Conservation (phyloP, 2,329 filamentous ascomycete species). For the Aspergillus intermedius region DNA sequence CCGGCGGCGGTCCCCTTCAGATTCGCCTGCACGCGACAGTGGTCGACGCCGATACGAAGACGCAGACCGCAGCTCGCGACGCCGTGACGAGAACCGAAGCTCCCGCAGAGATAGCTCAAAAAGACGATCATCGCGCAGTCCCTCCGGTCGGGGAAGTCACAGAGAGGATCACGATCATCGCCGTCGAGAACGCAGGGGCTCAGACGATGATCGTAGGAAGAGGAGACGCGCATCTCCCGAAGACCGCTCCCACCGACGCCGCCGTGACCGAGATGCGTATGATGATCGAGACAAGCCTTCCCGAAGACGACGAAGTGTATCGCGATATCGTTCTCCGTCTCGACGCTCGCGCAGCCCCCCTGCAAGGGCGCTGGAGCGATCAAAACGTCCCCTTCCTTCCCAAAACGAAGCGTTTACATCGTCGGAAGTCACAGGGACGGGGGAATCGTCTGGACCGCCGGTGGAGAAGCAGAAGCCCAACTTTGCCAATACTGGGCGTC, state of each 20-base stretch:
- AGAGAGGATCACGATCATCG: slow-evolving; percentile 16
- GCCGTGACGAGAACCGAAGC: slow-evolving; percentile 20
- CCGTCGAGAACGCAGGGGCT: slow-evolving; percentile 19
- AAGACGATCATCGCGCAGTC: slow-evolving; percentile 21
- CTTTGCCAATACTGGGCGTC: slow-evolving; percentile 68
- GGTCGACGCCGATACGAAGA: slow-evolving; percentile 17
- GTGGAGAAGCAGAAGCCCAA: slow-evolving; percentile 71
- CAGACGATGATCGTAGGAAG: slow-evolving; percentile 19
- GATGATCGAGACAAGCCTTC: slow-evolving; percentile 15
- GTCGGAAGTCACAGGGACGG: slow-evolving; percentile 18
- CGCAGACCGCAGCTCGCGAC: slow-evolving; percentile 17
- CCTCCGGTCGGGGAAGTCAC: slow-evolving; percentile 14
- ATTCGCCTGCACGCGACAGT: slow-evolving; percentile 14
- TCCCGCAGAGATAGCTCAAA: slow-evolving; percentile 20
- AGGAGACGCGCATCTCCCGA: slow-evolving; percentile 22
- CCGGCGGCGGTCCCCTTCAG: slow-evolving; percentile 17
- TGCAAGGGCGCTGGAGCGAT: slow-evolving; percentile 25
- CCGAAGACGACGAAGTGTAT: slow-evolving; percentile 17
- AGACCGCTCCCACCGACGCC: slow-evolving; percentile 20
- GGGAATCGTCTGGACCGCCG: slow-evolving; percentile 19
- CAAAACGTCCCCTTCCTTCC: slow-evolving; percentile 38
- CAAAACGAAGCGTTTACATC: slow-evolving; percentile 41
- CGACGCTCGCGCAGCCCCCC: slow-evolving; percentile 21
- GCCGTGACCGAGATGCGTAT: slow-evolving; percentile 15
- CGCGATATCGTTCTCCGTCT: slow-evolving; percentile 23